A percentile compares a stretch with the other conserved stretches of the same genome.
Conservation (phyloP, 2,329 filamentous ascomycete genomes). For the Knoxdaviesia capensis region DNA sequence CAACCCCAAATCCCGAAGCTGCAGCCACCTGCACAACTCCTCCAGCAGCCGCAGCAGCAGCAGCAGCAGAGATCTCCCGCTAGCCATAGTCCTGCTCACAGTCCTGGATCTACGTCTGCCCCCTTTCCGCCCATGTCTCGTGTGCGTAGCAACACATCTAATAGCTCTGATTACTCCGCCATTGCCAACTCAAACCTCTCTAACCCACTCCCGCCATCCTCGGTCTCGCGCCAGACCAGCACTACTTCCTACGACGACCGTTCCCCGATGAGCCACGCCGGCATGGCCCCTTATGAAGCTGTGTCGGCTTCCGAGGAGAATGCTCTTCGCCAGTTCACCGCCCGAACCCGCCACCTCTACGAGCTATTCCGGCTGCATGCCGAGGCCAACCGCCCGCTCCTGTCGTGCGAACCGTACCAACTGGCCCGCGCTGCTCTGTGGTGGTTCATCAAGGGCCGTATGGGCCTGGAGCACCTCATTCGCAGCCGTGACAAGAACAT, state of each 20-base stretch:
- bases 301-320: slow-evolving; percentile 36
- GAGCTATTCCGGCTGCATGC: slow-evolving; percentile 62
- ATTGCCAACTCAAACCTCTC: too few relatives aligned
- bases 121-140: too few relatives aligned
- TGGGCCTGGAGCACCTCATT: slow-evolving; percentile 52
- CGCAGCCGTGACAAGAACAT: slow-evolving; percentile 35
- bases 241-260: slow-evolving; percentile 7
- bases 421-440: slow-evolving; percentile 58
- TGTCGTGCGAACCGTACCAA: slow-evolving; percentile 40
- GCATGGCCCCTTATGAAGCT: too few relatives aligned
- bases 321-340: slow-evolving; percentile 20
- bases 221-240: slow-evolving; percentile 3
- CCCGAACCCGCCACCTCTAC: slow-evolving; percentile 53
- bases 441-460: slow-evolving; percentile 78
- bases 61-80: too few relatives aligned
- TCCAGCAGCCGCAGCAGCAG: too few relatives aligned
- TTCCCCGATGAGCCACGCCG: not conserved
- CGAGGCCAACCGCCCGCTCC: slow-evolving; percentile 48
- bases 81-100: too few relatives aligned
- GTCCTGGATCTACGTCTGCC: too few relatives aligned
- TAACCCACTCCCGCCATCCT: too few relatives aligned
- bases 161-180: too few relatives aligned
- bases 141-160: too few relatives aligned
- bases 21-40: too few relatives aligned
- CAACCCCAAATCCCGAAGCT: too few relatives aligned